Evolutionary conservation across 192 early-diverging fungal species (phyloP).

Genomic region (Diversispora eburnea): DNA sequence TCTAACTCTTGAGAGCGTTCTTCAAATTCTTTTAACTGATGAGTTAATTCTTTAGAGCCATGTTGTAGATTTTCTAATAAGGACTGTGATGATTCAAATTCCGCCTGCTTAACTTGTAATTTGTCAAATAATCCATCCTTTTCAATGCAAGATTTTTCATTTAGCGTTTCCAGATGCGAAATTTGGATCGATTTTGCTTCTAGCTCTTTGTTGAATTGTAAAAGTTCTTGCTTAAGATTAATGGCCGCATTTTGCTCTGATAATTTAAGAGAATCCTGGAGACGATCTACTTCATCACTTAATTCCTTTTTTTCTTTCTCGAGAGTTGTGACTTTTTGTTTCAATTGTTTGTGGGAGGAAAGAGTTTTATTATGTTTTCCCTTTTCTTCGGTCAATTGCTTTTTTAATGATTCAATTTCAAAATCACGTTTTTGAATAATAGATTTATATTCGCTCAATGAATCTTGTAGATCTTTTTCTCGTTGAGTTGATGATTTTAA

Average conservation of each 20-base stretch:
- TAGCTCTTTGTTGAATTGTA: slow-evolving; percentile 27
- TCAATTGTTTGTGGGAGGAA: slow-evolving; percentile 41
- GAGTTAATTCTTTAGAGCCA: slow-evolving; percentile 45
- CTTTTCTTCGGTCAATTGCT: slow-evolving; percentile 41
- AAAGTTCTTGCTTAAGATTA: slow-evolving; percentile 30
- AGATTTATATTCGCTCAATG: slow-evolving; percentile 43
- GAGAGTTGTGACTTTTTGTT: slow-evolving; percentile 50
- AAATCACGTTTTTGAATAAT: slow-evolving; percentile 49
- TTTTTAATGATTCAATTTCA: slow-evolving; percentile 36
- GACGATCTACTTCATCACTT: slow-evolving; percentile 38
- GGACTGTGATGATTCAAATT: slow-evolving; percentile 58
- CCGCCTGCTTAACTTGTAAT: slow-evolving; percentile 55
- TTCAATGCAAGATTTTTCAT: slow-evolving; percentile 44
- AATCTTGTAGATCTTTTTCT: slow-evolving; percentile 45
- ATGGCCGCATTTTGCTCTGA: slow-evolving; percentile 32
- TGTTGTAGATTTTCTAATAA: slow-evolving; percentile 54
- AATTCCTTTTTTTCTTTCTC: slow-evolving; percentile 51
- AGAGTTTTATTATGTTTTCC: slow-evolving; percentile 49
- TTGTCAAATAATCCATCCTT: slow-evolving; percentile 53
- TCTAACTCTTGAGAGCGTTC: slow-evolving; percentile 52
- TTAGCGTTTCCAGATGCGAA: slow-evolving; percentile 36
- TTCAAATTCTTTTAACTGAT: slow-evolving; percentile 46
- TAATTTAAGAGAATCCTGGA: slow-evolving; percentile 32
- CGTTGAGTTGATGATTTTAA: slow-evolving; percentile 33
- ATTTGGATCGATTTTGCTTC: slow-evolving; percentile 37